Base-by-base conservation (phyloP, 495 filamentous ascomycete species). In the Xylaria nigripes region DNA sequence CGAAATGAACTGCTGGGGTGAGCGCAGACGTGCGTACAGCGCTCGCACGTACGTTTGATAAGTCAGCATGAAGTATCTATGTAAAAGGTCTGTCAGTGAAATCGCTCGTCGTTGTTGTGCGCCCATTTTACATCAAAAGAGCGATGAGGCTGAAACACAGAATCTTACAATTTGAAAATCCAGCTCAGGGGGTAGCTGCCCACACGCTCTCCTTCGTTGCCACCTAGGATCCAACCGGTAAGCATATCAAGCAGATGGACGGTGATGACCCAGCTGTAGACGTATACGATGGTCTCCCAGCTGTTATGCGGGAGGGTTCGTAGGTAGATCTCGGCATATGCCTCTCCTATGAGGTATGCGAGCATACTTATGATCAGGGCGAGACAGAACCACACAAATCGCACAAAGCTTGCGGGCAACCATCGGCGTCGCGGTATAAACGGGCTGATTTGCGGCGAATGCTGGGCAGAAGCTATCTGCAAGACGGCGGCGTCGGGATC, bases 41-140 rank as follows among this genome's bases (percentile, higher is more conserved):
- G 81, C 81, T 24, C 81, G 79, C n/a, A 85, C 81, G 66, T 84
- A 85, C 2, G 81, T 85, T 67, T 85, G 81, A 68, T 85, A 85
- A 1, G 81, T 85, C 16, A 83, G 64, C 64, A 76, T 75, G 64
- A 83, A 85, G 63, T 83, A 85, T 44, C 78, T 80, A 45, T 32
- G 30, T 21, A 27, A 25, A n/a, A n/a, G 23, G 58, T 66, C 44
- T 68, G 63, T 38, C 46, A 55, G 53, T 50, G 19, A 44, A 44
- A 2, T 4, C 15, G 48, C 27, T n/a, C 16, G 29, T 3, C 16
- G 12, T n/a, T 7, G 16, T n/a, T 7, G 16, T 6, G 27, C 23
- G 13, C 3, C 15, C 12, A 32, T 18, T 16, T 19, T 4, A 2
- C n/a, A 24, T 30, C 18, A 40, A 18, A 19, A 40, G 7, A 21